A percentile compares a stretch with the other conserved stretches of the same genome.
These are phyloP conservation scores for Paralagenidium karlingii DNA, from an alignment of 352 stramenopile genomes.

Conservation along the genomic window DNA sequence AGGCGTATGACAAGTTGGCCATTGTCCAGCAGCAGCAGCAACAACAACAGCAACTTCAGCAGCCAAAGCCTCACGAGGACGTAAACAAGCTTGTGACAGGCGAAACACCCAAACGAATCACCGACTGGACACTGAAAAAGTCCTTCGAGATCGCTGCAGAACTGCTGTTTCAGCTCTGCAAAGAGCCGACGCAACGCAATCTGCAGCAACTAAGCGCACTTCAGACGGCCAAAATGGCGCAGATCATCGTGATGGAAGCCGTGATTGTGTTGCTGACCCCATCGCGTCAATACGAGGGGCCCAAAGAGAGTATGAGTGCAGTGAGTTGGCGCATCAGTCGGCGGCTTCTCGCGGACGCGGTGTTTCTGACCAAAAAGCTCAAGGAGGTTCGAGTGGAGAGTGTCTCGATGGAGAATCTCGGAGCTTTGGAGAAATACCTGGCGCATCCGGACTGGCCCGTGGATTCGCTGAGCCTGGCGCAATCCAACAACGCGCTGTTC, in stretches of 20 bases:
- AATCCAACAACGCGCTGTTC: conserved; percentile 18
- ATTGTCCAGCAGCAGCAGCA: too few relatives aligned
- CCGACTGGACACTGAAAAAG: conserved; percentile 28
- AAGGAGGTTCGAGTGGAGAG: conserved; percentile 17
- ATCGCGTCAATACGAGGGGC: conserved; percentile 39
- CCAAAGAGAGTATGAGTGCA: conserved; percentile 21
- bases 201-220: conserved; percentile 14
- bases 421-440: conserved; percentile 41
- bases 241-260: conserved; percentile 70
- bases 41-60: too few relatives aligned
- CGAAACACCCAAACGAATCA: too few relatives aligned
- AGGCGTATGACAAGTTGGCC: too few relatives aligned
- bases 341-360: conserved; percentile 29
- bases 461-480: conserved; percentile 8
- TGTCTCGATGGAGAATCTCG: conserved; percentile 37
- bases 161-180: conserved; percentile 13
- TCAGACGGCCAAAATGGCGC: conserved; percentile 4
- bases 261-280: conserved; percentile 70
- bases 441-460: conserved; percentile 38
- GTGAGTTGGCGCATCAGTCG: conserved; percentile 61
- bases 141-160: conserved; percentile 26
- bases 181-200: too few relatives aligned
- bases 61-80: too few relatives aligned
- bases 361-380: conserved; percentile 37
- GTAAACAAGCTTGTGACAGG: too few relatives aligned